Percentiles rank a stretch among this genome's conserved stretches.
Conservation (phyloP, 495 filamentous ascomycete genomes). For the Neurospora tetrasperma region DNA sequence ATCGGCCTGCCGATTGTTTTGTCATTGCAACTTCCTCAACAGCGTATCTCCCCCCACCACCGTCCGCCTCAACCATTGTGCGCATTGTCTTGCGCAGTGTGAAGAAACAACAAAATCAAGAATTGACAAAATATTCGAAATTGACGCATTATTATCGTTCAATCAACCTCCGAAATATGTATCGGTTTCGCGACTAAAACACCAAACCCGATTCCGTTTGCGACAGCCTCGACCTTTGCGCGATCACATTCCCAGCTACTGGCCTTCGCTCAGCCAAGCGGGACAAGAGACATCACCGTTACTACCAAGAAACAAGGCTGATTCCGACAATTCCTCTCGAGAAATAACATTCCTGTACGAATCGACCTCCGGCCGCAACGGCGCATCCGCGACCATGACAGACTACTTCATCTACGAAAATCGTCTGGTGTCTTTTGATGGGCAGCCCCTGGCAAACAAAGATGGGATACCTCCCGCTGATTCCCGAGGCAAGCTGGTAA, state of each 20-base stretch:
- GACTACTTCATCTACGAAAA: constrained; percentile 51
- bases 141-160: background rate
- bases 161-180: background rate
- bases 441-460: constrained; percentile 41
- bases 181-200: background rate
- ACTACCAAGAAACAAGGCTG: background rate
- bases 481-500: constrained; percentile 44
- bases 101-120: background rate
- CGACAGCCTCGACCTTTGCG: background rate
- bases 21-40: background rate
- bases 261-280: background rate
- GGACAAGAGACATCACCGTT: background rate
- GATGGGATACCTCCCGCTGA: constrained; percentile 58
- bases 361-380: background rate
- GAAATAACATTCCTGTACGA: background rate
- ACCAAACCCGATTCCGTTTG: background rate
- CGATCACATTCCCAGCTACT: background rate
- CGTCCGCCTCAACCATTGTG: background rate
- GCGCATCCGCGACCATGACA: constrained; percentile 12
- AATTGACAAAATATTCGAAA: background rate
- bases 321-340: background rate
- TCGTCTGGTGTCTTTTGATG: constrained; percentile 64
- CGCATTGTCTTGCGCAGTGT: background rate
- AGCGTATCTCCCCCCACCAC: background rate
- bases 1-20: background rate